Percentiles rank a stretch among this genome's conserved stretches.
Evolutionary conservation across 2,329 filamentous ascomycete genomes (phyloP).

Genomic region (Myrmaecium sp.): DNA sequence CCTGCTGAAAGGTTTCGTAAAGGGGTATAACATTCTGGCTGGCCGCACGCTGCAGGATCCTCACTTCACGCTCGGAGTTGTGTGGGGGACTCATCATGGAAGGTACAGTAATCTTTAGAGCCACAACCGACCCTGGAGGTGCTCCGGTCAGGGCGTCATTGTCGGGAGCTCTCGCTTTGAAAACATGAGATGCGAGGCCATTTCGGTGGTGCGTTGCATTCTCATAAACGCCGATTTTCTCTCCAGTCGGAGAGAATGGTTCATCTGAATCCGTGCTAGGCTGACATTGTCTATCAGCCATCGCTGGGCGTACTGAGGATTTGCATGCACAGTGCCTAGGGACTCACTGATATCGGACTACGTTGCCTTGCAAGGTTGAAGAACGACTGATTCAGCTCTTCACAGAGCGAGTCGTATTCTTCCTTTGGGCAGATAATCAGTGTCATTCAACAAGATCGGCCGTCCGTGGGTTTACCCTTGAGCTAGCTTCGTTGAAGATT

Average conservation of each 20-base stretch:
- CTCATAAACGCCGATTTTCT: constrained; percentile 37
- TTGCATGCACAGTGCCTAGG: no score
- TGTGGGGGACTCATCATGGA: constrained; percentile 62
- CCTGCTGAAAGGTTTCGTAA: constrained; percentile 51
- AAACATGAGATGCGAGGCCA: constrained; percentile 73
- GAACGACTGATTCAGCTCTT: no score
- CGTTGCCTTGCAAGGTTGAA: no score
- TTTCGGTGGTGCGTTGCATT: constrained; percentile 39
- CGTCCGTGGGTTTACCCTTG: no score
- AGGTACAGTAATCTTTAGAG: constrained; percentile 74
- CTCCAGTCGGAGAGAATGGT: constrained; percentile 18
- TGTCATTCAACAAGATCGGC: no score
- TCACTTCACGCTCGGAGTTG: constrained; percentile 62
- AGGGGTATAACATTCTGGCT: constrained; percentile 45
- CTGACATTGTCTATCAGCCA: no score
- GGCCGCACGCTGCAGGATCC: constrained; percentile 46
- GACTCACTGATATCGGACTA: no score
- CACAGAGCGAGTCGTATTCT: no score
- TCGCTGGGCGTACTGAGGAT: no score
- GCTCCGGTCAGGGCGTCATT: constrained; percentile 10
- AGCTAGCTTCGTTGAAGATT: no score
- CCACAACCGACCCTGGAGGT: constrained; percentile 31
- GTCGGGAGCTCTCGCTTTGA: constrained; percentile 39
- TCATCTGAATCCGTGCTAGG: constrained; percentile 15
- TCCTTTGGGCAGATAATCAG: no score